Conservation (phyloP, 2,329 filamentous ascomycete genomes). For the Botrytis byssoidea region DNA sequence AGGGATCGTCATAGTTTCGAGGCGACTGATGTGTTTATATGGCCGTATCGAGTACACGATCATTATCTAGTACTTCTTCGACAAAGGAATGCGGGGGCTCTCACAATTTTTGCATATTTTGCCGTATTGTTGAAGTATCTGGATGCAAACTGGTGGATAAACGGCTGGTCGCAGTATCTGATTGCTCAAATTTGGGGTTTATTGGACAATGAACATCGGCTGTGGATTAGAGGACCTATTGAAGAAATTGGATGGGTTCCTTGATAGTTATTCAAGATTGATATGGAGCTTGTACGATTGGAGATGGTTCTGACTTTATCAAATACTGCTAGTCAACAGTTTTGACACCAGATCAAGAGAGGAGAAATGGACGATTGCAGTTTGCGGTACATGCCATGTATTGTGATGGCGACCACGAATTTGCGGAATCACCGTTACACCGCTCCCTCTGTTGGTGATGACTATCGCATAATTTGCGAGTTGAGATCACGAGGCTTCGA, state of each 20-base stretch:
- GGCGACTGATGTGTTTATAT: constrained; percentile 43
- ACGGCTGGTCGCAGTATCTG: constrained; percentile 41
- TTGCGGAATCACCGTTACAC: background rate
- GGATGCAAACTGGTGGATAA: constrained; percentile 42
- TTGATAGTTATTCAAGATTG: background rate
- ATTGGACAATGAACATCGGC: constrained; percentile 42
- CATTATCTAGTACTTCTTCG: constrained; percentile 42
- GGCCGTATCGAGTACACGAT: constrained; percentile 42
- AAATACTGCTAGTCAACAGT: background rate
- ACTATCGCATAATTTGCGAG: background rate
- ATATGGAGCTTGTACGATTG: background rate
- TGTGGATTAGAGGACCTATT: constrained; percentile 41
- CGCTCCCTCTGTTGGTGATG: too few species aligned
- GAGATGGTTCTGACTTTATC: background rate
- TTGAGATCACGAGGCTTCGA: background rate
- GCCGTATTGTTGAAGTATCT: constrained; percentile 40
- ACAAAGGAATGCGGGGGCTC: constrained; percentile 38
- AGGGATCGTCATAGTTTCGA: constrained; percentile 35
- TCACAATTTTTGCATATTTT: constrained; percentile 42
- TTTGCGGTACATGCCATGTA: background rate
- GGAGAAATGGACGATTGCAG: background rate
- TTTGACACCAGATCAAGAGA: background rate
- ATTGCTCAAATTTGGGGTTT: constrained; percentile 38
- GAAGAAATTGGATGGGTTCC: constrained; percentile 38
- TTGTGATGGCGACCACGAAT: background rate